Evolutionary conservation across 495 filamentous ascomycete genomes (phyloP), one percentile per base, ranked within the genome.

Genomic region (Aspergillus heteromorphus): DNA sequence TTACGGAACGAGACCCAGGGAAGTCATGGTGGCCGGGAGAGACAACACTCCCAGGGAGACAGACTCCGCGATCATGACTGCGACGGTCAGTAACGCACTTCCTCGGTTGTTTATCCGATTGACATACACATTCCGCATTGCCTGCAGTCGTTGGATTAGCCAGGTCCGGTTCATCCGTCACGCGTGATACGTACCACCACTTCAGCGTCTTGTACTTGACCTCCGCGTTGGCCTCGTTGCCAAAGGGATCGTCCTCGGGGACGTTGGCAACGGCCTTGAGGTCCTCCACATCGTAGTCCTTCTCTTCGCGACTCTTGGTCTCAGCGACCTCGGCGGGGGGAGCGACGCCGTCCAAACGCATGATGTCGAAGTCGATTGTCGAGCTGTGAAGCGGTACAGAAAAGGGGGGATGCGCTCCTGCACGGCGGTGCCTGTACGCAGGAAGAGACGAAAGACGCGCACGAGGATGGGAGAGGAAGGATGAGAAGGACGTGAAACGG

Each of bases 11-110:
- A 88, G 75, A 11, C 86, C 86, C 29, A 88, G 64, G 4, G 78
- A 72, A 11, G 83, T 81, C 34, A 88, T 79, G 4, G 79, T 80
- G 0, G 70, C 62, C 0, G 86, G 86, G 23, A 88, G 74, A 41
- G 81, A 82, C 49, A 88, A 67, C 54, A 80, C 81, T 54, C 86
- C 86, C 9, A 88, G 78, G 18, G 84, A 84, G 49, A 88, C 84
- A 29, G 84, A 84, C 60, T 87, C 84, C 54, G 85, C 86, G 62
- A 88, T 86, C 67, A 88, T 80, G 53, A 87, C 62, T 64, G 55
- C 40, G 20, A 0, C 18, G 14, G 43, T 55, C 48, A 59, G 48
- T 40, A 29, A 5, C 1, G 9, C 10, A 49, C 54, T 49, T 16
- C 2, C 23, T 20, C 11, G 31, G 13, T 36, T 16, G 14, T 16